Percentiles rank a stretch among this genome's conserved stretches.
These are phyloP conservation scores for Macadamia tetraphylla DNA, from an alignment of 164 flowering plant genomes.

Conservation along the genomic window DNA sequence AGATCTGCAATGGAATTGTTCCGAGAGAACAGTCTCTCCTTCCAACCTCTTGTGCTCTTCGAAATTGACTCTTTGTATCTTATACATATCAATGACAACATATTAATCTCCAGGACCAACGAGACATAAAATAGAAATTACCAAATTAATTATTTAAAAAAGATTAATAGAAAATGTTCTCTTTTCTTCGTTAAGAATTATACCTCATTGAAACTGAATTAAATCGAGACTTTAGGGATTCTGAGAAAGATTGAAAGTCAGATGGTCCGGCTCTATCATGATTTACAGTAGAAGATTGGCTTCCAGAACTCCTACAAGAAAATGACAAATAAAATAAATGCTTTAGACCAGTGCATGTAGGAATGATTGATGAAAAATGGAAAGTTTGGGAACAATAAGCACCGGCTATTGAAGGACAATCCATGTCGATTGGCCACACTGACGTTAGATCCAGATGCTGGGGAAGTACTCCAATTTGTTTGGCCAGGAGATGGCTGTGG, in stretches of 20 bases:
- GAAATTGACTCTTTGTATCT: conserved; percentile 79
- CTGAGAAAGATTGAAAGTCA: conserved; percentile 74
- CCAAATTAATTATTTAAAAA: background rate
- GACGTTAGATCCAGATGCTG: conserved; percentile 37
- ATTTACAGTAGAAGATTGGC: conserved; percentile 39
- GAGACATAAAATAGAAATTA: background rate
- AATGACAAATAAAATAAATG: background rate
- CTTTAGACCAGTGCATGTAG: background rate
- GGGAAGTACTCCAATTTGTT: conserved; percentile 30
- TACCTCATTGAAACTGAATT: conserved; percentile 70
- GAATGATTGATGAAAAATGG: background rate
- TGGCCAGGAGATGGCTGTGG: conserved; percentile 27
- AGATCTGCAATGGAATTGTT: conserved; percentile 42
- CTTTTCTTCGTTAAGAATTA: background rate
- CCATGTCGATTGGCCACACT: conserved; percentile 22
- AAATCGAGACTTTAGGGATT: conserved; percentile 63
- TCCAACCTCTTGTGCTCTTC: conserved; percentile 78
- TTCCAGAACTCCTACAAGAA: conserved; percentile 28
- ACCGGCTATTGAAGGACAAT: conserved; percentile 33
- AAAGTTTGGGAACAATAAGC: conserved; percentile 8
- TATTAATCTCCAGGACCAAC: background rate
- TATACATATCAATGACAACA: background rate
- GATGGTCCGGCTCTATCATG: conserved; percentile 84
- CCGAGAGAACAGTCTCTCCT: conserved; percentile 70
- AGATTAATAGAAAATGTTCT: background rate